Base-by-base conservation (phyloP, 2,329 filamentous ascomycete species). In the Neofusicoccum umdonicola region DNA sequence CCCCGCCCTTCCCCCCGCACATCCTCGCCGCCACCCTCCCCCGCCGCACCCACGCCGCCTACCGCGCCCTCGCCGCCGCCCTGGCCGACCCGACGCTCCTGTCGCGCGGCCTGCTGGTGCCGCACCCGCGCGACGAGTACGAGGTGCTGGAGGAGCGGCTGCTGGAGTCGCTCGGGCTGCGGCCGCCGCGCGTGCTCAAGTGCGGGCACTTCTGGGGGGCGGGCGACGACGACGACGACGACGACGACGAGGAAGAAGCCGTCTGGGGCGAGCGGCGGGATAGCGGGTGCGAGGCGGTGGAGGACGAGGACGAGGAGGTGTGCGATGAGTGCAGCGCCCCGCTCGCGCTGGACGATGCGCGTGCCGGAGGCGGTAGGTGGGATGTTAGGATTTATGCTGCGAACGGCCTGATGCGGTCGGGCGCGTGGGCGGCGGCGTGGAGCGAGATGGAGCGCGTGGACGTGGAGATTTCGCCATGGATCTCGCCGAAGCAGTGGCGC, bases 381-480 rank as follows among this genome's bases (percentile, higher is more conserved):
- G 85, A 88, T 35, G 84, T 98, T 75, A 95, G 93, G 73, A 89
- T 98, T 1, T 99, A 94, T 72, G 95, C 95, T 0, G 94, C 93
- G 61, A 99, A 98, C 76, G 95, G 95, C 0, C 81, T 98, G 54
- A 96, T 99, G 92, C 87, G 88, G 65, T 89, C 92, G 4, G 92
- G 92, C 0, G 94, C 95, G 0, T 99, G 95, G 95, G 87, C 87
- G 4, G 93, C 93, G 2, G 94, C 92, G 65, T 99, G 94, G 94
- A 90, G 87, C 70, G 94, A 98, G 77, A 99, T 99, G 95, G 95
- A 99, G 79, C 87, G 94, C n/a, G 92, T 98, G 0, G 95, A 99
- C 73, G 91, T 96, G 1, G 94, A 98, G 77, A 87, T 99, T 61
- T 87, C 91, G 71, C 90, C 95, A 3, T 85, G 89, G 72, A 84